These are phyloP conservation scores for Melaleuca quinquenervia DNA, from an alignment of 345 rosid species.

Conservation along the genomic window DNA sequence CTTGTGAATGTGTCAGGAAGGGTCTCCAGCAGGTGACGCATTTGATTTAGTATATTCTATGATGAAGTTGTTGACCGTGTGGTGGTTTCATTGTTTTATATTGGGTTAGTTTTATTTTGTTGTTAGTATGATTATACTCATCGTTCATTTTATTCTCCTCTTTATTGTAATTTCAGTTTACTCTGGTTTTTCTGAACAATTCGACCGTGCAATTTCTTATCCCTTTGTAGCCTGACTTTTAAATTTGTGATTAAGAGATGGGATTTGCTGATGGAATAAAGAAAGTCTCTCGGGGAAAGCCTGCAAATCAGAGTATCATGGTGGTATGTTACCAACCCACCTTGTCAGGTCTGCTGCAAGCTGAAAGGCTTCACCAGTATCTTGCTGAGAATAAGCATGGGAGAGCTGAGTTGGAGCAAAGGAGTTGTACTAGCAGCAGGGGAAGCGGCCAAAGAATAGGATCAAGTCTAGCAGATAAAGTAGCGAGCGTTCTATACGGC, in stretches of 20 bases:
- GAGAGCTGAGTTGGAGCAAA: conserved; percentile 20
- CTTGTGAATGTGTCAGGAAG: neutral
- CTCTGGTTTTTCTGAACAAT: neutral
- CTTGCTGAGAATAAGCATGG: conserved; percentile 23
- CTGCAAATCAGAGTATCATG: conserved; percentile 38
- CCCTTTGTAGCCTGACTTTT: neutral
- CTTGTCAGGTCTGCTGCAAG: conserved; percentile 32
- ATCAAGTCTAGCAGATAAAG: neutral
- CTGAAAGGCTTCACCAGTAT: conserved; percentile 28
- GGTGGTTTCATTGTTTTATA: neutral
- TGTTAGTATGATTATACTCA: neutral
- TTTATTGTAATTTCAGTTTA: neutral
- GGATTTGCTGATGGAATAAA: conserved; percentile 18
- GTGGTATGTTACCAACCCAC: conserved; percentile 30
- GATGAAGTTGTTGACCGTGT: neutral
- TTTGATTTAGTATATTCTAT: neutral
- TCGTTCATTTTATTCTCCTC: neutral
- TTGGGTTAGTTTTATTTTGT: neutral
- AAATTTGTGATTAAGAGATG: conserved; percentile 13
- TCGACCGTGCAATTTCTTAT: neutral
- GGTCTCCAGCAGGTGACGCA: neutral
- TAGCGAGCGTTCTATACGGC: conserved; percentile 22
- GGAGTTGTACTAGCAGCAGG: neutral
- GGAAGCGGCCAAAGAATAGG: neutral
- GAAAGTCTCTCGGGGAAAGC: conserved; percentile 31